phyloP scores from a whole-genome alignment of 495 filamentous ascomycete genomes.

The Penicillium coffeae region DNA sequence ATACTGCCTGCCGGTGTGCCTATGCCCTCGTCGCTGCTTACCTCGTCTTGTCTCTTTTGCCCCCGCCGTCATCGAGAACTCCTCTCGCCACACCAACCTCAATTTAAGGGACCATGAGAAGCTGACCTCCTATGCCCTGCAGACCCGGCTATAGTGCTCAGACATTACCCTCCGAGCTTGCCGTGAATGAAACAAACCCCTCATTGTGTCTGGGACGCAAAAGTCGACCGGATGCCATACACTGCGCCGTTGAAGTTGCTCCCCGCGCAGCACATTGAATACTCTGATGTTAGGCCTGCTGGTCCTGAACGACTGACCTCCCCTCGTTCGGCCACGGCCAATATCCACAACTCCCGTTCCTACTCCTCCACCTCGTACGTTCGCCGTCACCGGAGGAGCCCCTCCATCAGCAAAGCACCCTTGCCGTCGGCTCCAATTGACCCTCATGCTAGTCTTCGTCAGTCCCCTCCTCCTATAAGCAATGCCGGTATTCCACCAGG shows the following conservation, averaged over 20 bases:
- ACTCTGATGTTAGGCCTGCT: constrained; percentile 54
- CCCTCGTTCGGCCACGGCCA: constrained; percentile 31
- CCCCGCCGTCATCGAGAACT: neutral
- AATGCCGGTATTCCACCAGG: constrained; percentile 70
- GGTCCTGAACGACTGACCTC: constrained; percentile 38
- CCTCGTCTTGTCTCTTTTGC: constrained; percentile 9
- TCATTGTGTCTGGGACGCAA: constrained; percentile 39
- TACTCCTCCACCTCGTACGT: constrained; percentile 74
- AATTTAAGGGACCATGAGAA: constrained; percentile 10
- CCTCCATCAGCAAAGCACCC: constrained; percentile 46
- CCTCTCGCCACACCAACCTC: constrained; percentile 10
- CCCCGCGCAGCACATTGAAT: constrained; percentile 63
- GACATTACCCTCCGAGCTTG: neutral
- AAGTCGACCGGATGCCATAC: constrained; percentile 78
- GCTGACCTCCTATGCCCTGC: constrained; percentile 11
- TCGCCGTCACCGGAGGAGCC: constrained; percentile 61
- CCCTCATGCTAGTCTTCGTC: constrained; percentile 58
- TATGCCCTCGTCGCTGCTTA: constrained; percentile 14
- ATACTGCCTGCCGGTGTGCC: constrained; percentile 16
- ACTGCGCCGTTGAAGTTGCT: constrained; percentile 85
- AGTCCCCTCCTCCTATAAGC: constrained; percentile 74
- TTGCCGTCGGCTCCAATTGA: constrained; percentile 45
- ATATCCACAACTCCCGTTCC: constrained; percentile 64
- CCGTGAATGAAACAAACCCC: constrained; percentile 2
- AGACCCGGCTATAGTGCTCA: constrained; percentile 9